Evolutionary conservation across 306 rosid genomes (phyloP), one percentile per base, ranked within the genome.

Genomic region (Fragaria ananassa): DNA sequence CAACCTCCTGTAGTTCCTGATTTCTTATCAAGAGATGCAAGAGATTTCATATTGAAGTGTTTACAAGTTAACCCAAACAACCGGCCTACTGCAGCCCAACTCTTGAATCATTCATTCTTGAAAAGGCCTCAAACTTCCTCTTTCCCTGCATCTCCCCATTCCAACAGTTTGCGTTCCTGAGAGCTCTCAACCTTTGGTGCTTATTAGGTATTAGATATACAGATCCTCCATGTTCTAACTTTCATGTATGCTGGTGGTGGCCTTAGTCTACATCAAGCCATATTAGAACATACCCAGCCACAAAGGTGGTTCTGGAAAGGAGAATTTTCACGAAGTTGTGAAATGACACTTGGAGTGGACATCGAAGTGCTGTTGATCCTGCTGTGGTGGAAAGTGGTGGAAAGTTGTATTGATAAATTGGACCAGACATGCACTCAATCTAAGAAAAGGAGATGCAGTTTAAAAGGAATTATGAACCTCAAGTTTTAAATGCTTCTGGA

Each of bases 1-100:
- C 83, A 81, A 74, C 87, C 54, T 8, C 99, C 99, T 71, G 49
- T 76, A 35, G 71, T 95, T 78, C 93, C 91, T 2, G 96, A 90
- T 47, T 75, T 88, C 27, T 94, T 95, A 75, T 87, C 97, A 60
- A 82, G 23, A 51, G 96, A 95, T 76, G 99, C 93, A 3, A 83
- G 53, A 44, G 92, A 88, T 85, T 95, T 92, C 85, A 83, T 95
- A 73, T 53, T 82, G 79, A 84, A 84, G 85, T 95, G 99, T 85
- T 85, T 95, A 45, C 87, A 84, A 83, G 91, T 88, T 74, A 83
- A 83, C 78, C 96, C 97, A 4, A 54, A 78, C 31, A 76, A 78
- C 73, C 97, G 97, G 68, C 92, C 92, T 56, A 79, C 91, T 67
- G 92, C 97, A 72, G 85, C 85, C 73, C 79, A 81, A 73, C 97